Evolutionary conservation across 331 rosid genomes (phyloP).

Genomic region (Saraca asoca): DNA sequence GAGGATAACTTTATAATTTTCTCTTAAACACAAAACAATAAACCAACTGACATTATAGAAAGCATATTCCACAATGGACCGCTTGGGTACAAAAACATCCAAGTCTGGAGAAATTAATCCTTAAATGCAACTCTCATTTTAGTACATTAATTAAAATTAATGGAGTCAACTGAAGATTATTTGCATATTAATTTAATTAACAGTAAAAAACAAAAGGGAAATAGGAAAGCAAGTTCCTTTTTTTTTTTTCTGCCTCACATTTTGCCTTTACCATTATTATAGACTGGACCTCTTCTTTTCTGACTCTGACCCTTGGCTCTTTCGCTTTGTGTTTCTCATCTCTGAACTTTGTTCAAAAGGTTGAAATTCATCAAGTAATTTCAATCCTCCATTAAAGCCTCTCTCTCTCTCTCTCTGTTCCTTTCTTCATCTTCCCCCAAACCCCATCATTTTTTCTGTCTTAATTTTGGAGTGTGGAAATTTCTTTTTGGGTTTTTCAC

Average conservation of each 20-base stretch:
- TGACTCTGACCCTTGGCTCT: conserved; percentile 34
- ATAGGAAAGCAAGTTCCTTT: conserved; percentile 45
- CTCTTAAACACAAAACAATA: no score
- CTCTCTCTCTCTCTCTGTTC: background rate
- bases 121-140: no score
- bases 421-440: background rate
- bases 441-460: background rate
- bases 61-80: no score
- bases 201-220: conserved; percentile 29
- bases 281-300: conserved; percentile 36
- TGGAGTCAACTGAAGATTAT: background rate
- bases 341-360: conserved; percentile 20
- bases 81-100: no score
- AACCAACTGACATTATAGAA: no score
- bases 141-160: no score
- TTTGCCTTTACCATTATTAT: conserved; percentile 38
- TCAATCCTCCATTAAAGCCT: background rate
- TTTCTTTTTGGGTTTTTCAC: background rate
- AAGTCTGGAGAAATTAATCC: no score
- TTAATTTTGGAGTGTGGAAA: background rate
- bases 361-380: background rate
- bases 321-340: conserved; percentile 30
- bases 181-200: background rate
- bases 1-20: no score
- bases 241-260: conserved; percentile 52